phyloP scores from a whole-genome alignment of 2,329 filamentous ascomycete species.

The Phialophora chinensis region DNA sequence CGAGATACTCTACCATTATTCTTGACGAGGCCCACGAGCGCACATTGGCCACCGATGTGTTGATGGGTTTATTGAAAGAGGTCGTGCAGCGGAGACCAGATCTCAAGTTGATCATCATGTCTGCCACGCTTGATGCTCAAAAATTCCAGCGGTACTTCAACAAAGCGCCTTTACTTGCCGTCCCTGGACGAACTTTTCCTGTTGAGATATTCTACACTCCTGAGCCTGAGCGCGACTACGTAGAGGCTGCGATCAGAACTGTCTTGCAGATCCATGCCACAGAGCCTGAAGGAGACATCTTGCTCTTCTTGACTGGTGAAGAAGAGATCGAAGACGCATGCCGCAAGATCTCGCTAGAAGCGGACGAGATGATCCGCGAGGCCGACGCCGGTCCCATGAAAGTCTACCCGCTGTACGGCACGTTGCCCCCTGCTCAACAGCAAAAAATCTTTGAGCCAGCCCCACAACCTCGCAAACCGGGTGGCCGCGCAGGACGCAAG shows the following conservation, averaged over 20 bases:
- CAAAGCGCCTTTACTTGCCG: conserved; percentile 87
- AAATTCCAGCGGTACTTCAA: conserved; percentile 99
- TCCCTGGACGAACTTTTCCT: conserved; percentile 92
- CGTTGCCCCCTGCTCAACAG: conserved; percentile 88
- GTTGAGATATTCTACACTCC: conserved; percentile 99
- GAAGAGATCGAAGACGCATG: conserved; percentile 98
- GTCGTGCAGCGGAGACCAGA: conserved; percentile 81
- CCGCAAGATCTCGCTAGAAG: conserved; percentile 87
- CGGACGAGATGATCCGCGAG: conserved; percentile 88
- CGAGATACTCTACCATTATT: conserved; percentile 95
- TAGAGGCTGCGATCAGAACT: conserved; percentile 91
- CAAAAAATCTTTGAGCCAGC: conserved; percentile 94
- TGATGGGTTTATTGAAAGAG: conserved; percentile 96
- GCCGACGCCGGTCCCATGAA: conserved; percentile 87
- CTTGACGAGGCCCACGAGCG: conserved; percentile 98
- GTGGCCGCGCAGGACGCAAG: conserved; percentile 88
- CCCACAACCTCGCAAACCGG: conserved; percentile 72
- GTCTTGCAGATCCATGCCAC: conserved; percentile 96
- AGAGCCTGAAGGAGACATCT: conserved; percentile 88
- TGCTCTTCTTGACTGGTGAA: conserved; percentile 95
- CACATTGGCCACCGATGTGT: conserved; percentile 93
- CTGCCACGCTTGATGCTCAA: conserved; percentile 92
- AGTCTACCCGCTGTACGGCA: conserved; percentile 93
- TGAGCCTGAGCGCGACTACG: conserved; percentile 93
- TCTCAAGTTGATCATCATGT: conserved; percentile 99